Evolutionary conservation across 2,329 filamentous ascomycete species (phyloP).

Genomic region (Xylaria sp.): DNA sequence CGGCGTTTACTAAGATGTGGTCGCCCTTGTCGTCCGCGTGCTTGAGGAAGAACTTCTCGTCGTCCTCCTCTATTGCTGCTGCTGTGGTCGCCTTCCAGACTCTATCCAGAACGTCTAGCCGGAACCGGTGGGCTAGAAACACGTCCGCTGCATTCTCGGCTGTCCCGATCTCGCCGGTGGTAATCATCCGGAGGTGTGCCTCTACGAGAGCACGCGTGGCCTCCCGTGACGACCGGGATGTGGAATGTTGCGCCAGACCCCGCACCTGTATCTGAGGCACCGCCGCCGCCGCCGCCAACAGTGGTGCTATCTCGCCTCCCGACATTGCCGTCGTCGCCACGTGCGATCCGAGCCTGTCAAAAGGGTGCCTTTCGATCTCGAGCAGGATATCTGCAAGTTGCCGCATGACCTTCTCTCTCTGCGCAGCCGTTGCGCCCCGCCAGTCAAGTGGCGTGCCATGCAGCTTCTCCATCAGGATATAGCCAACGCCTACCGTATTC

Average conservation of each 20-base stretch:
- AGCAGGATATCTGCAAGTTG: conserved; percentile 43
- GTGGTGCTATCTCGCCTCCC: conserved; percentile 14
- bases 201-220: conserved; percentile 27
- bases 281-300: background rate
- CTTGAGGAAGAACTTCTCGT: conserved; percentile 46
- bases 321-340: conserved; percentile 8
- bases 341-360: conserved; percentile 39
- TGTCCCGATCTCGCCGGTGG: conserved; percentile 33
- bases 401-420: conserved; percentile 41
- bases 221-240: conserved; percentile 29
- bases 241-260: conserved; percentile 31
- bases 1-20: conserved; percentile 48
- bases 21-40: conserved; percentile 54
- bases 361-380: conserved; percentile 43
- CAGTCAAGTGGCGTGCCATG: conserved; percentile 44
- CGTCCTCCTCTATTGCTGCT: background rate
- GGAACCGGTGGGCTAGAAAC: conserved; percentile 33
- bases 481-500: conserved; percentile 45
- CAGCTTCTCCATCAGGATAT: conserved; percentile 51
- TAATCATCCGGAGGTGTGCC: conserved; percentile 36
- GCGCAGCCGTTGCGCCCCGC: conserved; percentile 36
- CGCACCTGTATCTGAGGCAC: background rate
- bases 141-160: conserved; percentile 29
- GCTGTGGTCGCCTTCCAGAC: conserved; percentile 23
- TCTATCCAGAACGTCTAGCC: conserved; percentile 31